A percentile compares a stretch with the other conserved stretches of the same genome.
Conservation (phyloP, 176 grass and related monocot genomes). For the Rhynchospora breviuscula region DNA sequence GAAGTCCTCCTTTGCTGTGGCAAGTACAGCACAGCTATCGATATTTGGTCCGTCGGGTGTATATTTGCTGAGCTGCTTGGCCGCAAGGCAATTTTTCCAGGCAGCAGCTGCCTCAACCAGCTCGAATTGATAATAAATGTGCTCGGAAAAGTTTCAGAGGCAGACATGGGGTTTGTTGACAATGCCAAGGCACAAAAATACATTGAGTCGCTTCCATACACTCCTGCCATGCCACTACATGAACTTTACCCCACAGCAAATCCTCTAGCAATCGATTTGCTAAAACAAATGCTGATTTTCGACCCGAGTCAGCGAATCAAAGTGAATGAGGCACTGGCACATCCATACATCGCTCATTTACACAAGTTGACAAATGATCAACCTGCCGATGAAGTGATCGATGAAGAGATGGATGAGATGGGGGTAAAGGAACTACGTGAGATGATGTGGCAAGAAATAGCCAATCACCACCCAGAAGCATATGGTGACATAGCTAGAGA, state of each 20-base stretch:
- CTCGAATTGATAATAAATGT: conserved; percentile 40
- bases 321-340: conserved; percentile 29
- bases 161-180: conserved; percentile 38
- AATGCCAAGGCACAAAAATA: conserved; percentile 36
- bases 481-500: too few relatives aligned
- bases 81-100: conserved; percentile 43
- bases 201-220: conserved; percentile 41
- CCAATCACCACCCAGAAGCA: conserved; percentile 38
- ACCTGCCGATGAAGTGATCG: conserved; percentile 36
- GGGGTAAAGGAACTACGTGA: conserved; percentile 37
- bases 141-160: conserved; percentile 33
- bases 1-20: conserved; percentile 48
- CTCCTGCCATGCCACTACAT: conserved; percentile 31
- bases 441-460: conserved; percentile 46
- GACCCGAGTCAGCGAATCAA: conserved; percentile 38
- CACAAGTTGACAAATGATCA: conserved; percentile 30
- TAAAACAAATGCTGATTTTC: conserved; percentile 42
- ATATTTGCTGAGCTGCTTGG: conserved; percentile 48
- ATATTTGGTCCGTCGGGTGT: conserved; percentile 45
- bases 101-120: conserved; percentile 41
- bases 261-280: conserved; percentile 37
- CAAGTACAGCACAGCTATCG: conserved; percentile 40
- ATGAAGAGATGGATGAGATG: conserved; percentile 14
- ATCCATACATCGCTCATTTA: conserved; percentile 39
- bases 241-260: conserved; percentile 34